Percentiles rank a stretch among this genome's conserved stretches.
These are phyloP conservation scores for Stramenopiles sp. DNA, from an alignment of 352 stramenopile species.

Conservation along the genomic window DNA sequence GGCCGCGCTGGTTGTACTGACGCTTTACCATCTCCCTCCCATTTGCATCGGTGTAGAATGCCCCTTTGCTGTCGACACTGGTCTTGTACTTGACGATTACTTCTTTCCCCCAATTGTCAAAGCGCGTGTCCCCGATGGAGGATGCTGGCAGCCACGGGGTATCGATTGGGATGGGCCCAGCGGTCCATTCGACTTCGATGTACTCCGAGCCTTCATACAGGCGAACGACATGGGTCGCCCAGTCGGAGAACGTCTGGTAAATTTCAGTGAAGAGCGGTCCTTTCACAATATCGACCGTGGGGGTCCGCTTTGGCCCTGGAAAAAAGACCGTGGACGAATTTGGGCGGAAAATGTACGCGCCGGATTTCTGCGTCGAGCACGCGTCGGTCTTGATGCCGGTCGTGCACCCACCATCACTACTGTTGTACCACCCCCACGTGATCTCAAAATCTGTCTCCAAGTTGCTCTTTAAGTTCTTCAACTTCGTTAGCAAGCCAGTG, in stretches of 20 bases:
- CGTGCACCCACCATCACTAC: background rate
- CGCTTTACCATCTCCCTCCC: conserved; percentile 74
- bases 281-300: conserved; percentile 27
- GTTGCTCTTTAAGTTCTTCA: background rate
- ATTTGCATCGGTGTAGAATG: conserved; percentile 85
- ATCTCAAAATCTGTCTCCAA: background rate
- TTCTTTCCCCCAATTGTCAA: conserved; percentile 75
- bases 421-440: background rate
- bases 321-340: conserved; percentile 20
- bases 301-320: background rate
- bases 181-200: conserved; percentile 81
- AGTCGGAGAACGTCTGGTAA: conserved; percentile 49
- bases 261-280: conserved; percentile 31
- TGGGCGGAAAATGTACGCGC: conserved; percentile 88
- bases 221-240: conserved; percentile 68
- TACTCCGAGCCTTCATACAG: conserved; percentile 56
- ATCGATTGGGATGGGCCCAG: conserved; percentile 49
- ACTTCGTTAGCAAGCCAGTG: background rate
- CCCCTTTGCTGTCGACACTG: conserved; percentile 28
- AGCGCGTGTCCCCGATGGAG: background rate
- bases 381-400: background rate
- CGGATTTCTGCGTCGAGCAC: conserved; percentile 44
- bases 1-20: conserved; percentile 51
- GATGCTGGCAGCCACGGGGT: conserved; percentile 14
- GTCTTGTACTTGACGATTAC: conserved; percentile 72